Evolutionary conservation across 768 basidiomycete genomes (phyloP).

Genomic region (Kwoniella sp.): DNA sequence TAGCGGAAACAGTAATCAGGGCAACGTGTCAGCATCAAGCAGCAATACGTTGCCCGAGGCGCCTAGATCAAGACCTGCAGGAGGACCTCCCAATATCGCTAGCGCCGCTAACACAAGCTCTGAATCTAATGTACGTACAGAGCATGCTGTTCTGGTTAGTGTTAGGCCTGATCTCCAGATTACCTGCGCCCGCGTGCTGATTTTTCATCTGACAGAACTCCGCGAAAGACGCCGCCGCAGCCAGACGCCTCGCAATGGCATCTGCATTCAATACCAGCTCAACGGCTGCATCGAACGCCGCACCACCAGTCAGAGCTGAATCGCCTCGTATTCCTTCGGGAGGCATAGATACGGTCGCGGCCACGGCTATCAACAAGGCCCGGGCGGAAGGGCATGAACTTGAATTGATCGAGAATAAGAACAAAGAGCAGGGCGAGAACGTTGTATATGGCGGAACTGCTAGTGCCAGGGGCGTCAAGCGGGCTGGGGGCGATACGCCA

Average conservation of each 20-base stretch:
- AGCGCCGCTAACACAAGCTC: neutral
- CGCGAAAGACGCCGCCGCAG: slow-evolving; percentile 13
- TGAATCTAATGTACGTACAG: neutral
- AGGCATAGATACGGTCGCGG: slow-evolving; percentile 39
- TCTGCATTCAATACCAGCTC: slow-evolving; percentile 7
- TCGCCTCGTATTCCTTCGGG: slow-evolving; percentile 47
- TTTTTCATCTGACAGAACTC: neutral
- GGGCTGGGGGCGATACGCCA: slow-evolving; percentile 20
- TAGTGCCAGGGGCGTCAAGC: slow-evolving; percentile 45
- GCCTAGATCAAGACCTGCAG: slow-evolving; percentile 9
- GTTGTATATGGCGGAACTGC: slow-evolving; percentile 24
- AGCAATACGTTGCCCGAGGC: neutral
- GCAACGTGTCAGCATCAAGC: neutral
- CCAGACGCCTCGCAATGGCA: slow-evolving; percentile 22
- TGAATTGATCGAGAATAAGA: slow-evolving; percentile 25
- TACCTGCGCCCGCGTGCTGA: neutral
- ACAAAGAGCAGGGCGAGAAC: slow-evolving; percentile 7
- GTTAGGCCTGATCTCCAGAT: no score
- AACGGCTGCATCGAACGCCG: neutral
- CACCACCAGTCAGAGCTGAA: slow-evolving; percentile 28
- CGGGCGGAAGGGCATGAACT: slow-evolving; percentile 22
- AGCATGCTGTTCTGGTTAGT: no score
- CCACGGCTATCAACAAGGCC: slow-evolving; percentile 23
- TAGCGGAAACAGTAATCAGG: slow-evolving; percentile 9
- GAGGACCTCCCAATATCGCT: slow-evolving; percentile 5